phyloP scores from a whole-genome alignment of 148 eudicot genomes.

The Limonium bicolor region DNA sequence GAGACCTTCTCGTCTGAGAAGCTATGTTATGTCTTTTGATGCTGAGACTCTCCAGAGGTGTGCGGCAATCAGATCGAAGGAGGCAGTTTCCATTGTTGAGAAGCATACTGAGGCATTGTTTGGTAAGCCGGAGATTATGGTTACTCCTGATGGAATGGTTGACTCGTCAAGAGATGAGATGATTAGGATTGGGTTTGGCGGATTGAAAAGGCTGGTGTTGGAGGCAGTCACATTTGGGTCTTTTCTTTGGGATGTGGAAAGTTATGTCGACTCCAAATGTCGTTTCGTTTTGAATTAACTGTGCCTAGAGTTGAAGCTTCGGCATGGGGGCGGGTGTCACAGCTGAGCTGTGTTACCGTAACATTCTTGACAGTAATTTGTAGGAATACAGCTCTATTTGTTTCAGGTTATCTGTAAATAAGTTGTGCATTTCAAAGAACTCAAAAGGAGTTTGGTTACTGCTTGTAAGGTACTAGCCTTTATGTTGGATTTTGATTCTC shows the following conservation, averaged over 20 bases:
- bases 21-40: slow-evolving; percentile 85
- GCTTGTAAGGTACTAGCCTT: no score
- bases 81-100: slow-evolving; percentile 69
- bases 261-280: slow-evolving; percentile 81
- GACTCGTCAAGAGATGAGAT: slow-evolving; percentile 67
- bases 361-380: no score
- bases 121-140: slow-evolving; percentile 72
- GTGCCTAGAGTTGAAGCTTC: no score
- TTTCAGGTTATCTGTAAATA: no score
- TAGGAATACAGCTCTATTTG: no score
- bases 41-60: slow-evolving; percentile 68
- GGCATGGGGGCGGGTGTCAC: no score
- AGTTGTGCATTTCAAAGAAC: no score
- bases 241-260: slow-evolving; percentile 96
- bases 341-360: no score
- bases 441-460: no score
- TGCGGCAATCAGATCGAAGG: slow-evolving; percentile 70
- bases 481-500: no score
- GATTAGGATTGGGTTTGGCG: slow-evolving; percentile 68
- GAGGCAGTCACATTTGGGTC: slow-evolving; percentile 98
- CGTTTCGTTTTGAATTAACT: slow-evolving; percentile 44
- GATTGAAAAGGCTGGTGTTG: slow-evolving; percentile 61
- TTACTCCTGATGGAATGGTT: slow-evolving; percentile 65
- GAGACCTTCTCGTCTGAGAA: slow-evolving; percentile 56
- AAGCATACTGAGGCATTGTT: slow-evolving; percentile 94